Base-by-base conservation (phyloP, 2,329 filamentous ascomycete genomes). In the Monilinia fructicola region DNA sequence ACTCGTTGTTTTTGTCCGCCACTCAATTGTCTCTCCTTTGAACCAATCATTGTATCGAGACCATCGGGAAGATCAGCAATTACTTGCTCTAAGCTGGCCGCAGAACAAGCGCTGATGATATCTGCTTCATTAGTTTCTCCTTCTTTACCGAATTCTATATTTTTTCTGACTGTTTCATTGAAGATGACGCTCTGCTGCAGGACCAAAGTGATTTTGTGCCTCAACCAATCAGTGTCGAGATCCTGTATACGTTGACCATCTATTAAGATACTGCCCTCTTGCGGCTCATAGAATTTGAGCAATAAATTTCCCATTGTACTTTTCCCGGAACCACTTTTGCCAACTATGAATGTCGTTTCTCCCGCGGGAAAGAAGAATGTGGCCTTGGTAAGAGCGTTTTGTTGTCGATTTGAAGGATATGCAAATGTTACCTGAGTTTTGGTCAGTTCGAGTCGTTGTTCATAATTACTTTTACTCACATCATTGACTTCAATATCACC, bases 281-380 rank as follows among this genome's bases (percentile, higher is more conserved):
- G 77, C 0, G 91, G 86, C 9, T 85, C 80, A 74, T 97, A 97
- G 72, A 96, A 90, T 16, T 88, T 86, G 61, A 93, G 82, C 0
- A 98, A 81, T 0, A 98, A 82, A 74, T 92, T 92, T 1, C 90
- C 88, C 1, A 98, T 75, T 0, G 94, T 98, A 72, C 92, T 97
- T 77, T 98, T 98, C 0, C 94, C 94, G 2, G 92, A 97, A 0
- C 95, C 95, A 73, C 92, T 97, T 73, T 84, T 85, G 0, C 94
- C 95, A 60, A 97, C 86, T 2, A 98, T 82, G 73, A 95, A 97
- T 0, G 88, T 92, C 3, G 89, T 87, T 69, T 90, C 82, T 0
- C 90, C 89, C 0, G 89, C 82, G 0, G 87, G 85, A 67, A 98
- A 94, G 70, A 82, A 84, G 68, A 97, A 83, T 0, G 82, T 87